Evolutionary conservation across 768 basidiomycete genomes (phyloP), one percentile per base, ranked within the genome.

Genomic region (Rhodotorula sphaerocarpa): DNA sequence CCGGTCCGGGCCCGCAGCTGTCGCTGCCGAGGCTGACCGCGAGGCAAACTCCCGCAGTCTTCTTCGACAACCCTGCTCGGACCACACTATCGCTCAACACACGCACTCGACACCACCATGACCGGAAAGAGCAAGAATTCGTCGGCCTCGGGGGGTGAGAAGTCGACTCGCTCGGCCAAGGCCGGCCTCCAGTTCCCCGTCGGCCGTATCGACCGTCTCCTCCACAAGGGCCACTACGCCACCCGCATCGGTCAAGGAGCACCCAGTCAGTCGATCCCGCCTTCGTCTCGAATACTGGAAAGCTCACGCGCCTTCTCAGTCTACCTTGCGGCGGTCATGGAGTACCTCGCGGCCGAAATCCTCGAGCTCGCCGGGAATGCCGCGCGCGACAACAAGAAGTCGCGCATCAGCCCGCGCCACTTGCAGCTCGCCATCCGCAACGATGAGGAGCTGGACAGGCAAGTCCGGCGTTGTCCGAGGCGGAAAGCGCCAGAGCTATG

Each of bases 301-400:
- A 16, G 43, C 14, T 21, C 20, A 16, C 6, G 7, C 43, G 14
- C 43, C 15, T 16, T 16, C 20, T 12, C 56, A 57, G 63, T 64
- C 57, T 64, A 55, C 63, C 36, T 59, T 28, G 63, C 57, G 23
- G 63, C 63, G 11, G 63, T 64, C 15, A 25, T 54, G 27, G 63
- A 90, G 75, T 89, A 91, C 74, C 84, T 91, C 63, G 86, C 87
- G 61, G 89, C 89, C 50, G 89, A 91, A 75, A 89, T 91, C 74
- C 85, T 90, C 66, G 89, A 91, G 75, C 80, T 91, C 46, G 89
- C 89, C 63, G 89, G 89, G 72, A 77, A 77, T 75, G 86, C 86
- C 11, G 86, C 87, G 44, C 84, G 64, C 33, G 65, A 63, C 55
- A 63, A 63, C 61, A 57, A 57, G 36, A 63, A 63, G 61, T 25